Conservation (phyloP, 352 stramenopile genomes). For the Globisporangium okanoganense region DNA sequence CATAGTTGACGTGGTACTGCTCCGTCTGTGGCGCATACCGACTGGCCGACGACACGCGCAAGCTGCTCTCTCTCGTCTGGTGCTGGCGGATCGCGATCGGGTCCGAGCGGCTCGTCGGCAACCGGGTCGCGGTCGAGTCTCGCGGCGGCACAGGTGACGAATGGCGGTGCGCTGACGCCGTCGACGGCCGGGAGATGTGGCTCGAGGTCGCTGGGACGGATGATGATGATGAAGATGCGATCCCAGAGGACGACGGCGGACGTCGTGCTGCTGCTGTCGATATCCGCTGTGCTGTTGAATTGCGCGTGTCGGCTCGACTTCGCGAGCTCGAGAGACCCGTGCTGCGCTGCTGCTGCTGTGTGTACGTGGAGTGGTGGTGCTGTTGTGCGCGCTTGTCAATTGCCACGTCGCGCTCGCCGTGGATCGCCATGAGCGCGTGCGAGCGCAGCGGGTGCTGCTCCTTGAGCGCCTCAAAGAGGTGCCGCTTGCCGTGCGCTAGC, state of each 20-base stretch:
- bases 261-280: not conserved
- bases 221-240: slow-evolving; percentile 2
- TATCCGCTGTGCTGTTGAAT: not conserved
- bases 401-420: not conserved
- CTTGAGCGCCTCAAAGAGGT: slow-evolving; percentile 17
- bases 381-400: not conserved
- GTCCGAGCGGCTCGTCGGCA: slow-evolving; percentile 15
- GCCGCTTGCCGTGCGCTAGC: slow-evolving; percentile 13
- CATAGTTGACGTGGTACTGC: slow-evolving; percentile 9
- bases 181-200: slow-evolving; percentile 8
- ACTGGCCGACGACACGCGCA: not conserved
- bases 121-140: not conserved
- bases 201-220: slow-evolving; percentile 10
- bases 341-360: not conserved
- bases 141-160: slow-evolving; percentile 13
- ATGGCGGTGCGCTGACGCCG: slow-evolving; percentile 8
- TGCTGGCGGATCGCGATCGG: slow-evolving; percentile 10
- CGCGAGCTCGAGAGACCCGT: not conserved
- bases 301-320: slow-evolving; percentile 4
- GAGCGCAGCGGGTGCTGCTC: slow-evolving; percentile 12
- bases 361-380: not conserved
- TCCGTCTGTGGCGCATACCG: not conserved
- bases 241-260: not conserved
- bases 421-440: slow-evolving; percentile 9
- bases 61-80: slow-evolving; percentile 5